Conservation (phyloP, 1,284 basidiomycete genomes). For the Puccinia coronata region DNA sequence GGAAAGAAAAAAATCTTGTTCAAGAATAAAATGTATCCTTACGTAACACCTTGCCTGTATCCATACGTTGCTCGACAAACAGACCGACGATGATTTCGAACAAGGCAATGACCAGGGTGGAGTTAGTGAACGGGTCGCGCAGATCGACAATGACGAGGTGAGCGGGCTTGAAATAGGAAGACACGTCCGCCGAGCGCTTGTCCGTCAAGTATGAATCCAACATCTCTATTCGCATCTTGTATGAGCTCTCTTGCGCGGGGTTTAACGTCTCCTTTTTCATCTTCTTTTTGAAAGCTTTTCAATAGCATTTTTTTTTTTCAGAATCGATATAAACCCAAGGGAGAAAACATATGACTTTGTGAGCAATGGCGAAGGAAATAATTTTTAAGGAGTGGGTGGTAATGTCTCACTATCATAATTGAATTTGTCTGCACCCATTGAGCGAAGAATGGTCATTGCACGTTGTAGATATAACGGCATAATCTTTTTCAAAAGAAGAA, state of each 20-base stretch:
- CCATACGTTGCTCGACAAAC: constrained; percentile 21
- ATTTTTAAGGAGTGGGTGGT: background rate
- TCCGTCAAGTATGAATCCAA: constrained; percentile 42
- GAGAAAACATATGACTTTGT: no score
- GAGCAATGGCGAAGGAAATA: background rate
- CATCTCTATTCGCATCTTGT: constrained; percentile 34
- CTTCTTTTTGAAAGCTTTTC: constrained; percentile 25
- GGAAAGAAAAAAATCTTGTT: no score
- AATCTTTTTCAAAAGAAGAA: constrained; percentile 13
- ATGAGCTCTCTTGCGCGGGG: constrained; percentile 17
- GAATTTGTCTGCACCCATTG: constrained; percentile 43
- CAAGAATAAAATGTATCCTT: background rate
- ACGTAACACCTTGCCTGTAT: constrained; percentile 42
- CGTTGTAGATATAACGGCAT: constrained; percentile 49
- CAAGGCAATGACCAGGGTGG: constrained; percentile 13
- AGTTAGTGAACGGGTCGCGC: constrained; percentile 47
- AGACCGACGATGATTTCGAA: constrained; percentile 45
- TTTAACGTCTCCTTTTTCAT: constrained; percentile 34
- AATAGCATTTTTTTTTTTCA: background rate
- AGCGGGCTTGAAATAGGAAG: constrained; percentile 35
- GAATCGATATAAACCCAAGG: no score
- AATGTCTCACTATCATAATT: constrained; percentile 19
- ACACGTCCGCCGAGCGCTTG: background rate
- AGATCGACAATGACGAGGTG: constrained; percentile 45
- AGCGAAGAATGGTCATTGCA: constrained; percentile 35